Base-by-base conservation (phyloP, 192 early-diverging fungal species). In the Pecoramyces ruminantium region DNA sequence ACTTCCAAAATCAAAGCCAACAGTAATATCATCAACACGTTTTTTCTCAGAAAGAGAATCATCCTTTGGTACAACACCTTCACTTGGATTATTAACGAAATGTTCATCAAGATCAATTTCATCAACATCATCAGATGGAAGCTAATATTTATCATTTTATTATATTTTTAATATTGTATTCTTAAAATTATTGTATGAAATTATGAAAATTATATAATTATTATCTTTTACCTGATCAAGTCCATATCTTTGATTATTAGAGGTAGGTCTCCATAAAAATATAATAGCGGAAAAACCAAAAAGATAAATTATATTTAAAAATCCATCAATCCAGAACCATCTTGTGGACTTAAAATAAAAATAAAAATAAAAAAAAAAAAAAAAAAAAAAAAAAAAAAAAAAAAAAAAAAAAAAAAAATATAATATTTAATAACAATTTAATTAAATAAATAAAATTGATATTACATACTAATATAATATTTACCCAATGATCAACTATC, bases 211-310 rank as follows among this genome's bases (percentile, higher is more conserved):
- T 4, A 51, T 51, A 2, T 13, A 51, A 13, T 21, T 27, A n/a
- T 67, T 4, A 11, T 4, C 0, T 27, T 67, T 11, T 67, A 67
- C 51, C n/a, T 67, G 51, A 77, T 97, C 94, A 30, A 98, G 87
- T 29, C 95, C 94, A 84, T 95, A 96, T 34, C 97, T 89, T 82
- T 91, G 91, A 85, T 99, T 99, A 81, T 96, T 93, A 30, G 86
- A 86, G 0, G 96, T 98, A 0, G 97, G 97, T 79, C 96, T 85
- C 97, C 97, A 99, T 81, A 96, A 87, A 38, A 93, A 90, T 28
- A 93, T 86, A 82, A 99, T 95, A 21, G 90, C 86, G 11, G 91
- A 83, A 80, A 96, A 92, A 14, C 93, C 92, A 29, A 92, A 83
- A 79, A 96, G 90, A 80, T 97, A 98, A 38, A 96, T 86, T n/a